Evolutionary conservation across 192 early-diverging fungal species (phyloP).

Genomic region (Coemansia sp.): DNA sequence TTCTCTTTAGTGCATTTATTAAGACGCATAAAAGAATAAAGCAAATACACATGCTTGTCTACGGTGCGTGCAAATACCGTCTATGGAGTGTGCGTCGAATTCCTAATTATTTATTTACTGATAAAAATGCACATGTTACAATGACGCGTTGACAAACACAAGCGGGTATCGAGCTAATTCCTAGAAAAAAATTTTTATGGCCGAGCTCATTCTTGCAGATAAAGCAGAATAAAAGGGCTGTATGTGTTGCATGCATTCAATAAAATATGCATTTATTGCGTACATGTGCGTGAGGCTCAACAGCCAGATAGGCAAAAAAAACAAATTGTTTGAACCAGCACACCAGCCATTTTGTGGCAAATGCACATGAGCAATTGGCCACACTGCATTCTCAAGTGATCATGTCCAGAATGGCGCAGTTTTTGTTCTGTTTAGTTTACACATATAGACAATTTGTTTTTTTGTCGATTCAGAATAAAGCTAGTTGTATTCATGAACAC

Average conservation of each 20-base stretch:
- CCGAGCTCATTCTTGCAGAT: background rate
- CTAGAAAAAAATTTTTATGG: background rate
- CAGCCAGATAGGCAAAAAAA: background rate
- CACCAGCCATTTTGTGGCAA: slow-evolving; percentile 18
- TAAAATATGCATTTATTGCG: slow-evolving; percentile 3
- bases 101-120: no score
- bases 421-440: no score
- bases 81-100: no score
- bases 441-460: no score
- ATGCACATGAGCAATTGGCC: background rate
- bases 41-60: no score
- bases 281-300: background rate
- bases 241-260: slow-evolving; percentile 4
- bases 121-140: no score
- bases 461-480: no score
- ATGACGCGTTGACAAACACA: background rate
- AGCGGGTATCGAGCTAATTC: no score
- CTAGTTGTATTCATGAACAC: no score
- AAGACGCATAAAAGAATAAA: no score
- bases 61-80: no score
- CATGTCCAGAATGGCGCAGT: slow-evolving; percentile 1
- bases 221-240: background rate
- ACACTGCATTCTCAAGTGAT: background rate
- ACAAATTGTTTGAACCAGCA: background rate
- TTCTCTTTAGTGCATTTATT: no score